These are phyloP conservation scores for Schizochytrium sp. DNA, from an alignment of 108 stramenopile species.

Conservation along the genomic window DNA sequence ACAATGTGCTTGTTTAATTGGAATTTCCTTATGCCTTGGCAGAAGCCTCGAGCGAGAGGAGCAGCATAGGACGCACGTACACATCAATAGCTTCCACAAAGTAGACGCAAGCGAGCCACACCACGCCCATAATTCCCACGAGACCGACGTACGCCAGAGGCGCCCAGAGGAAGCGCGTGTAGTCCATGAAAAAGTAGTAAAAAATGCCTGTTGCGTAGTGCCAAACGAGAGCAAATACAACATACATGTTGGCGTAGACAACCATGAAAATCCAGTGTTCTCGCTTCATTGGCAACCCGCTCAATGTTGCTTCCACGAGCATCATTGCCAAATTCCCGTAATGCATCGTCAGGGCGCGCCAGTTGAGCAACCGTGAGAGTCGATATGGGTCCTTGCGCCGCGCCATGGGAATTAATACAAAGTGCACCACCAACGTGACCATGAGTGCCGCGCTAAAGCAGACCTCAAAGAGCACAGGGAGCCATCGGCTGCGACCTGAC, in stretches of 20 bases:
- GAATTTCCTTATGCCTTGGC: no score
- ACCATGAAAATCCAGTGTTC: background rate
- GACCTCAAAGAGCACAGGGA: conserved; percentile 17
- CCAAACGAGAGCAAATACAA: background rate
- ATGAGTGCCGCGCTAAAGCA: background rate
- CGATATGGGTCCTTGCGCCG: background rate
- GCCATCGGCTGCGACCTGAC: background rate
- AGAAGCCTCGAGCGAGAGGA: background rate
- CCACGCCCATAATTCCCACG: background rate
- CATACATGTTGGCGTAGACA: background rate
- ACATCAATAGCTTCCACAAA: background rate
- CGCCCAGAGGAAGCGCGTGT: background rate
- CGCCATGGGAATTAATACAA: conserved; percentile 4
- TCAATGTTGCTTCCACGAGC: background rate
- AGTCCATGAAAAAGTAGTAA: conserved; percentile 30
- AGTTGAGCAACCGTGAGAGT: background rate
- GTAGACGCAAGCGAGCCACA: background rate
- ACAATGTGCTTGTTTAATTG: no score
- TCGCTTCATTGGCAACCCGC: background rate
- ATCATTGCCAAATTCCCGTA: conserved; percentile 3
- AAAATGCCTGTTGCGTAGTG: background rate
- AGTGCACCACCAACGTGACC: conserved; percentile 19
- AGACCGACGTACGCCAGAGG: background rate
- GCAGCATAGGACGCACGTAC: background rate
- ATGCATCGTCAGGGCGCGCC: background rate